Base-by-base conservation (phyloP, 139 green algal species). In the Closterium sp. region DNA sequence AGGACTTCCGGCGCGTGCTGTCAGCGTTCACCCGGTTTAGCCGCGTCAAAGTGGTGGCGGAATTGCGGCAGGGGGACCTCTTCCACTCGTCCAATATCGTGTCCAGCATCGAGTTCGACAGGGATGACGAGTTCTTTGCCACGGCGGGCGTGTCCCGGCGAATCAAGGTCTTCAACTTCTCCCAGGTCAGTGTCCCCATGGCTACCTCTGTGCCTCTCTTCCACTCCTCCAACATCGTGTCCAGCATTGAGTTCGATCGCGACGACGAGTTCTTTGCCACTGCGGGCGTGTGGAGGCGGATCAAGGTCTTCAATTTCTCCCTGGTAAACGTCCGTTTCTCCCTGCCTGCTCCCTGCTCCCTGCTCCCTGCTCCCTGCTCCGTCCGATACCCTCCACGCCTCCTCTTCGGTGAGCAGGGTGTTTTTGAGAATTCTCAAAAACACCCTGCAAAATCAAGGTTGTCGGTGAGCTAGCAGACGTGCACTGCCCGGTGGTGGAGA, bases 211-310 rank as follows among this genome's bases (percentile, higher is more conserved):
- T n/a, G n/a, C n/a, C n/a, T 31, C 33, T 93, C 33, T 93, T 93
- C 76, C 69, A 93, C 33, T 90, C 76, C 1, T 93, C 91, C 30
- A 93, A 94, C 88, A 94, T 94, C 23, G 88, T 94, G 0, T 94
- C 91, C 33, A 95, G 93, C 76, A 96, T 96, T 10, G 97, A 97
- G 12, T 98, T 98, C 91, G 97, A 98, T 94, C 84, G 95, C 3
- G 96, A 93, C 16, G 64, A 93, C 64, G 91, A 94, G 28, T 95
- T 98, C 35, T 98, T 99, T 90, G 97, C 97, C 0, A 97, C 97
- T 2, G 97, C 97, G 3, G 97, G 97, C 25, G 97, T 98, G 84
- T 96, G 92, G 23, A 94, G 96, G 34, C 94, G 95, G 84, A 96
- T 98, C 88, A 90, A 93, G 10, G 76, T 96, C 10, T 96, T 94